Evolutionary conservation across 495 filamentous ascomycete species (phyloP), one percentile per base, ranked within the genome.

Genomic region (Sphaerosporella brunnea): DNA sequence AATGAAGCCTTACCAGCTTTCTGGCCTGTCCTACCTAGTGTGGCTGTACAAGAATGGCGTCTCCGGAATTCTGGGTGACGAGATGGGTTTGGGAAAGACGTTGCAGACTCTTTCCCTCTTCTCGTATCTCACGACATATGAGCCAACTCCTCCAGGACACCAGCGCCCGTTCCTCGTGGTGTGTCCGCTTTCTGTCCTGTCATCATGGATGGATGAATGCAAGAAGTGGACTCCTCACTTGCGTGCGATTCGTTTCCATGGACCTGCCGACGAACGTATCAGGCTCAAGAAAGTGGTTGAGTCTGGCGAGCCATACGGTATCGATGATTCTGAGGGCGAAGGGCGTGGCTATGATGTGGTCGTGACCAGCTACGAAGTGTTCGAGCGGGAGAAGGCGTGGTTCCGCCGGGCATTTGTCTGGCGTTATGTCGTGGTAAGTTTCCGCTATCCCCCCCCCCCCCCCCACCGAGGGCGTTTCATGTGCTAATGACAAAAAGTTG

Each of bases 31-130:
- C 0, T 80, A 75, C 53, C 64, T 82, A 4, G 51, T 77, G 0
- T 69, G 74, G 53, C 59, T 79, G 9, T 62, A 75, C 54, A 62
- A 65, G 1, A 80, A 93, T 59, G 71, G 79, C 51, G 84, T 92
- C 18, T 88, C 88, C 19, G 90, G 90, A 10, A 96, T 97, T 46
- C 72, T 97, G 41, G 90, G 88, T 5, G 90, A 97, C 54, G 90
- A 97, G 67, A 97, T 97, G 90, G 90, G 90, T 0, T 69, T 97
- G 9, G 75, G 74, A 15, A 77, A 77, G 53, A 79, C 74, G 0
- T 51, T 77, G 0, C 75, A 79, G 51, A 73, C 72, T 0, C 63
- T 79, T 0, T 67, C 75, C 1, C 62, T 78, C 0, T 72, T 59
- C 24, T 59, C 56, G 23, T 58, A 59, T 18, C 56, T 59, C 20